Percentiles rank a stretch among this genome's conserved stretches.
phyloP scores from a whole-genome alignment of 2,329 filamentous ascomycete species.

The Malbranchea zuffiana region DNA sequence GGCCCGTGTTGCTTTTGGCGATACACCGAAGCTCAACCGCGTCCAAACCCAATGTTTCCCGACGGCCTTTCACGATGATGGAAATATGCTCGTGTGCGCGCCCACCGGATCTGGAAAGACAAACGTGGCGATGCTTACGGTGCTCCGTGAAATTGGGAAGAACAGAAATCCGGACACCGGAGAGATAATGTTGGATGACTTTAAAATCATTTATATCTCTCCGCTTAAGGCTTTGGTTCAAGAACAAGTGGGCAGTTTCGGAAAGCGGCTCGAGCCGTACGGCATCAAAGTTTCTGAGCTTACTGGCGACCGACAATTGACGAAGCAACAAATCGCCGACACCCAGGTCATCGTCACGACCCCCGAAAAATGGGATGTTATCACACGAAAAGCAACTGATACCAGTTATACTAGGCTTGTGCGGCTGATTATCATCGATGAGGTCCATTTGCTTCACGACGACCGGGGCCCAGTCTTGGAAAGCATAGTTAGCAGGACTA shows the following conservation, averaged over 20 bases:
- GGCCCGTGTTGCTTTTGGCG: conserved; percentile 77
- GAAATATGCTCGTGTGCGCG: conserved; percentile 95
- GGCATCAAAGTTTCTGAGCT: conserved; percentile 90
- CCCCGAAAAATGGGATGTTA: conserved; percentile 98
- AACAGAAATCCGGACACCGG: conserved; percentile 79
- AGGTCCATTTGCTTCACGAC: conserved; percentile 95
- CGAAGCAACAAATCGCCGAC: conserved; percentile 95
- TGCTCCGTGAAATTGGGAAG: conserved; percentile 93
- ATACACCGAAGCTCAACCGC: conserved; percentile 77
- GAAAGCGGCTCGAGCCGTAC: conserved; percentile 77
- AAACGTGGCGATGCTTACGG: conserved; percentile 95
- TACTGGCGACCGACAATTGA: conserved; percentile 94
- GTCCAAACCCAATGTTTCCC: conserved; percentile 92
- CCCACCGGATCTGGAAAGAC: conserved; percentile 97
- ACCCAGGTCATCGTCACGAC: conserved; percentile 98
- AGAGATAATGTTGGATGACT: conserved; percentile 89
- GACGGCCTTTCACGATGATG: conserved; percentile 82
- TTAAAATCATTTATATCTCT: conserved; percentile 98
- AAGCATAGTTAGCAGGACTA: conserved; percentile 90
- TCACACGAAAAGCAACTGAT: conserved; percentile 94
- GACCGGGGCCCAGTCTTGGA: conserved; percentile 93
- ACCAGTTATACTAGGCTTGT: conserved; percentile 97
- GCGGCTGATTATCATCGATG: conserved; percentile 88
- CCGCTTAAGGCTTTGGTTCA: conserved; percentile 92
- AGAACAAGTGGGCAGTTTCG: conserved; percentile 96